Percentiles rank a stretch among this genome's conserved stretches.
These are phyloP conservation scores for Nitzschia inconspicua DNA, from an alignment of 108 stramenopile genomes.

Conservation along the genomic window DNA sequence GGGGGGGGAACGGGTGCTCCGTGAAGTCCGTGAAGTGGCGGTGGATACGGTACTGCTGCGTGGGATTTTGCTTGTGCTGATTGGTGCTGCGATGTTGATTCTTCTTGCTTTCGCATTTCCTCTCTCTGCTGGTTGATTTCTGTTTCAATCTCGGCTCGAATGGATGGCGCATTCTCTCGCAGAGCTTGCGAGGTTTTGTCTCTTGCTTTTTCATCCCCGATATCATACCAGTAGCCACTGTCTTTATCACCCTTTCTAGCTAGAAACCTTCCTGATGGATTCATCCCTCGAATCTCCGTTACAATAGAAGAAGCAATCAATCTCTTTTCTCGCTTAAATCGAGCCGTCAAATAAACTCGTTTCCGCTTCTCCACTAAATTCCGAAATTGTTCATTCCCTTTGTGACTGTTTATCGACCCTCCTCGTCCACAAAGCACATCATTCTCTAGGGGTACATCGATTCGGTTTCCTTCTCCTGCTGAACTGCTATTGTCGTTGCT, in stretches of 20 bases:
- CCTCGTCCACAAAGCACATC: conserved; percentile 69
- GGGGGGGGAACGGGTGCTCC: neutral
- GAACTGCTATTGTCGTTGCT: no score
- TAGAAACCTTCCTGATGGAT: conserved; percentile 81
- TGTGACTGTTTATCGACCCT: conserved; percentile 58
- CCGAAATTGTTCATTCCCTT: conserved; percentile 55
- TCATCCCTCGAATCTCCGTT: conserved; percentile 60
- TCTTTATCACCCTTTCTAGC: conserved; percentile 44
- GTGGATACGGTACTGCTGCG: conserved; percentile 11
- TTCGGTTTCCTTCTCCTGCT: no score
- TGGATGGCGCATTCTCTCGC: conserved; percentile 78
- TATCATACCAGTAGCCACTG: conserved; percentile 59
- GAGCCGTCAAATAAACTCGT: conserved; percentile 59
- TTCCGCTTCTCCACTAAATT: conserved; percentile 50
- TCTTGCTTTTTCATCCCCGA: conserved; percentile 81
- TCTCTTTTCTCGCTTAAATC: conserved; percentile 82
- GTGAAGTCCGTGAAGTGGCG: neutral
- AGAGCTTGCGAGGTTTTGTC: conserved; percentile 85
- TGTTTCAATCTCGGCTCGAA: conserved; percentile 62
- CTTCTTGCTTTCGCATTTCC: conserved; percentile 35
- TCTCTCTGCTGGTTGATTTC: conserved; percentile 52
- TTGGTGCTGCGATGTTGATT: neutral
- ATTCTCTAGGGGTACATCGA: conserved; percentile 41
- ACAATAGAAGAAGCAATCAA: conserved; percentile 77
- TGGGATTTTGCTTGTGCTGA: conserved; percentile 3